These are phyloP conservation scores for Penicillium freii DNA, from an alignment of 2,329 filamentous ascomycete species.

Conservation along the genomic window DNA sequence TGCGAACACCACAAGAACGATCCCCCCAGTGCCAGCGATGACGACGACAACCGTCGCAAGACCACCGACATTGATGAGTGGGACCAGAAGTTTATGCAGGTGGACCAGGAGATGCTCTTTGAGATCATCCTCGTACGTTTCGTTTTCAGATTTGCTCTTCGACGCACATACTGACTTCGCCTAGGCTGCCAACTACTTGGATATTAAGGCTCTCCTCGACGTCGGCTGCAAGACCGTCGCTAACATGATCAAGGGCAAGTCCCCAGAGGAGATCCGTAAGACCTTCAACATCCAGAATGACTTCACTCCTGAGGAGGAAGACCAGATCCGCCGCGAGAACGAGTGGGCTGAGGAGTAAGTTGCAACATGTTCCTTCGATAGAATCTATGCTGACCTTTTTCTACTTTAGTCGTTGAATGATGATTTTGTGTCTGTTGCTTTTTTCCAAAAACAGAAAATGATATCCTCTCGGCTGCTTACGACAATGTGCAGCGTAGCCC, in stretches of 20 bases:
- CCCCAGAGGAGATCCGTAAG: slow-evolving; percentile 97
- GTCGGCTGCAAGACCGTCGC: slow-evolving; percentile 99
- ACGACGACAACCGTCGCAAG: slow-evolving; percentile 93
- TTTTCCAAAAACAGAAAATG: neutral
- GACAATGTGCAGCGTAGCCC: neutral
- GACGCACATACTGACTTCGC: slow-evolving; percentile 1
- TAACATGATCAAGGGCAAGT: slow-evolving; percentile 99
- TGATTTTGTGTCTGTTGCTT: neutral
- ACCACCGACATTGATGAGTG: slow-evolving; percentile 99
- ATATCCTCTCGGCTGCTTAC: slow-evolving; percentile 2
- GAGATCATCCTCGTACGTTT: slow-evolving; percentile 88
- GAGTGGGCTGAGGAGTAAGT: slow-evolving; percentile 81
- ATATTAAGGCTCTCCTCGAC: slow-evolving; percentile 96
- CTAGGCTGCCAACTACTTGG: slow-evolving; percentile 94
- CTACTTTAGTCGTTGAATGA: slow-evolving; percentile 50
- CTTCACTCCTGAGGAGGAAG: slow-evolving; percentile 97
- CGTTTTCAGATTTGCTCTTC: neutral
- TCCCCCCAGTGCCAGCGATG: slow-evolving; percentile 75
- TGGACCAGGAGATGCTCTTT: slow-evolving; percentile 99
- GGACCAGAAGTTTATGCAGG: slow-evolving; percentile 99
- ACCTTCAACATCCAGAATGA: slow-evolving; percentile 99
- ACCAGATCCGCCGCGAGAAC: slow-evolving; percentile 91
- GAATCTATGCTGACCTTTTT: slow-evolving; percentile 9
- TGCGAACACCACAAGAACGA: slow-evolving; percentile 93
- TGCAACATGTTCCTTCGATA: neutral